Conservation (phyloP, 495 filamentous ascomycete species). For the Penicillium atrosanguineum region DNA sequence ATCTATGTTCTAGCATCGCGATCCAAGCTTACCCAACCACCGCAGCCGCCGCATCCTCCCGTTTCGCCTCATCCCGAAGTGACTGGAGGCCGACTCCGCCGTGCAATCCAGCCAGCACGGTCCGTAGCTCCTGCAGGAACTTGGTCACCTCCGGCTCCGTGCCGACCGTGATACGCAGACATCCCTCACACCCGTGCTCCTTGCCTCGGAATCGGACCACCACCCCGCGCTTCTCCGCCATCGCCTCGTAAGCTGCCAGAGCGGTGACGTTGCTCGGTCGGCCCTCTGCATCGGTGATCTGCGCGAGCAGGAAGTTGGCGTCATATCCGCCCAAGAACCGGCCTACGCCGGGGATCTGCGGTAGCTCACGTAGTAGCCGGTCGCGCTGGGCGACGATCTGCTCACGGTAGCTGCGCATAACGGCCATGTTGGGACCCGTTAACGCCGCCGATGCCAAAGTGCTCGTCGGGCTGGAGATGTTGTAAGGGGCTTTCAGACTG, state of each 20-base stretch:
- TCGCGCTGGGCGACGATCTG: constrained; percentile 74
- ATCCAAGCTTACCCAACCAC: constrained; percentile 6
- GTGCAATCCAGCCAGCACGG: constrained; percentile 54
- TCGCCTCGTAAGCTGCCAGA: constrained; percentile 70
- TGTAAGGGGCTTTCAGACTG: constrained; percentile 92
- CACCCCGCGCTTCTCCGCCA: constrained; percentile 86
- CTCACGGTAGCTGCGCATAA: constrained; percentile 66
- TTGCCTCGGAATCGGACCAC: constrained; percentile 92
- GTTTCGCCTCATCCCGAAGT: constrained; percentile 25
- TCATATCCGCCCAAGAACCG: constrained; percentile 73
- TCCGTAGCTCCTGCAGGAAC: constrained; percentile 66
- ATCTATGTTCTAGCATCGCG: neutral
- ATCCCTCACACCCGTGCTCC: constrained; percentile 85
- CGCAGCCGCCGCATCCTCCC: constrained; percentile 25
- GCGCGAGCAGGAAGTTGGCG: constrained; percentile 88
- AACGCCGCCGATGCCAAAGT: constrained; percentile 76
- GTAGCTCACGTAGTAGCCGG: constrained; percentile 69
- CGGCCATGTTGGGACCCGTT: constrained; percentile 56
- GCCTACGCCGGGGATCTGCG: constrained; percentile 74
- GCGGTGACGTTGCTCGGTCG: constrained; percentile 79
- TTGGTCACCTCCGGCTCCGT: constrained; percentile 80
- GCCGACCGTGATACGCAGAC: constrained; percentile 87
- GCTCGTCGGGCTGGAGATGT: constrained; percentile 81
- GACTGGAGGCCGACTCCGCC: constrained; percentile 25
- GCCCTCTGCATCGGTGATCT: constrained; percentile 69